Conservation (phyloP, 805 yeast species). For the Zygotorulaspora sp. region DNA sequence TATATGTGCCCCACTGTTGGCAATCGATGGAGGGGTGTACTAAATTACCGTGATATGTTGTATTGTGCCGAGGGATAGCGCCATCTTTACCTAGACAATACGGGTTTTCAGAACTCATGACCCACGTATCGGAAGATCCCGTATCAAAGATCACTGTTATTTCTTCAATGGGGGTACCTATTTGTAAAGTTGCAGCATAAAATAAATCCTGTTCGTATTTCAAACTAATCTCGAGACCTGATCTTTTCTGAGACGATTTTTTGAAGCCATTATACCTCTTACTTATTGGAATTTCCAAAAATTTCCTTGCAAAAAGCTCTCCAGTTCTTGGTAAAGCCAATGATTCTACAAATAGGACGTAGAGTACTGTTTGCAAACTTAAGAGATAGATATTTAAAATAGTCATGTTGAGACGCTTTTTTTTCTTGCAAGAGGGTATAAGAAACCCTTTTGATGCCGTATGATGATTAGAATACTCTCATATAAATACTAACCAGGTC, state of each 20-base stretch:
- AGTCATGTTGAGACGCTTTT: no score
- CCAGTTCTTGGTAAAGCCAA: no score
- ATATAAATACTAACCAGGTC: no score
- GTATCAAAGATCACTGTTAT: constrained; percentile 44
- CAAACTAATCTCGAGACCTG: constrained; percentile 8
- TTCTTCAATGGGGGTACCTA: constrained; percentile 44
- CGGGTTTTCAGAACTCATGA: constrained; percentile 36
- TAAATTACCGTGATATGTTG: constrained; percentile 15
- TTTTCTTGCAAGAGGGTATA: no score
- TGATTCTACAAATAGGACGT: no score
- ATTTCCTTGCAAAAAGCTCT: no score
- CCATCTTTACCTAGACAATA: constrained; percentile 21
- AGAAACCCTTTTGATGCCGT: no score
- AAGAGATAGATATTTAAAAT: no score
- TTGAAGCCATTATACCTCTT: background rate
- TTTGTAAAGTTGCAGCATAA: constrained; percentile 29
- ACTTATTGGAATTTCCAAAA: constrained; percentile 6
- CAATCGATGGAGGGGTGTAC: constrained; percentile 24
- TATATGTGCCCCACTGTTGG: constrained; percentile 15
- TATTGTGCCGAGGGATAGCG: background rate
- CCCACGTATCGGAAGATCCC: constrained; percentile 50
- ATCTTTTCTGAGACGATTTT: constrained; percentile 2
- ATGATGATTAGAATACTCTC: no score
- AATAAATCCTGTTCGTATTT: constrained; percentile 18
- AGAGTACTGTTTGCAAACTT: no score